Base-by-base conservation (phyloP, 129 eudicot species). In the Lactuca sativa region DNA sequence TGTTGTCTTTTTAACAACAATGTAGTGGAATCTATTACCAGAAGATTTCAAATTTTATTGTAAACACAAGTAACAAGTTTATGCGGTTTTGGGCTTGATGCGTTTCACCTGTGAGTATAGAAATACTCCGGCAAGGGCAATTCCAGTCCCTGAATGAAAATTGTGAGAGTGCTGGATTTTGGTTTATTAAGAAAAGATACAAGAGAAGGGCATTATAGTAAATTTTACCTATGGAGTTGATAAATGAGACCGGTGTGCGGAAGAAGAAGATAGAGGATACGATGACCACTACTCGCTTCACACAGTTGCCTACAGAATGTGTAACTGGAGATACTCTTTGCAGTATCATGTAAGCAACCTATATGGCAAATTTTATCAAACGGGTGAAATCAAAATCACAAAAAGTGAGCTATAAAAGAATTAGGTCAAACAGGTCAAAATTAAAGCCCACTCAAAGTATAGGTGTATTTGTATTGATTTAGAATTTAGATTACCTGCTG, bases 251-350 rank as follows among this genome's bases (percentile, higher is more conserved):
- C 47, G 96, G 98, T 40, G 98, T 85, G 44, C 82, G 89, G 90
- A 93, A 93, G 84, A 93, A 93, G 72, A 93, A 75, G 70, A 93
- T 95, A 17, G 97, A 93, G 38, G 95, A 79, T 32, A 86, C 88
- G 14, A 93, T 93, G 17, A 93, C 97, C 75, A 85, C 98, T 57
- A 93, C 98, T 25, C 97, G 89, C 83, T 93, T 93, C 77, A 87
- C 98, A 77, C 97, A 93, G 67, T 93, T 93, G 14, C 98, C 97
- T 53, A 93, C 97, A 34, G 92, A 85, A 48, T 89, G 98, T 58
- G 98, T 86, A 47, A 89, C 97, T n/a, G 98, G 98, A 67, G 97
- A 86, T 64, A 89, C 97, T 81, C 95, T 84, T 84, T 93, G 90
- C 76, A 93, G 73, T 81, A 89, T 87, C 98, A 89, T 93, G 81